phyloP scores from a whole-genome alignment of 371 early-diverging fungal genomes.

The Chytridium lagenaria region DNA sequence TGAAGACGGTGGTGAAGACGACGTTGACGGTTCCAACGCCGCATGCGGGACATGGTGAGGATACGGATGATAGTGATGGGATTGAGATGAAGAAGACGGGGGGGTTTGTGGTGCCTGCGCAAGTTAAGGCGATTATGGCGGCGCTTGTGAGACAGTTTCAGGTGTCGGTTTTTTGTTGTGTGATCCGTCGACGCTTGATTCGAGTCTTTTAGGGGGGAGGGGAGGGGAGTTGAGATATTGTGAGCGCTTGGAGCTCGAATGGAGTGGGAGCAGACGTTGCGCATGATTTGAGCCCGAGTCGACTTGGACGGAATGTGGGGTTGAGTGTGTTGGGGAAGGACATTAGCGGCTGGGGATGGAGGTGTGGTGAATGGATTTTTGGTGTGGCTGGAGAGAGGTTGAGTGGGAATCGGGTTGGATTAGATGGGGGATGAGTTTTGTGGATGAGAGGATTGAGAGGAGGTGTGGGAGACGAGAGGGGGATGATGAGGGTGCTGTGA shows the following conservation, averaged over 20 bases:
- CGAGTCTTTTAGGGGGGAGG: constrained; percentile 21
- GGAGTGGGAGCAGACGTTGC: constrained; percentile 52
- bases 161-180: constrained; percentile 52
- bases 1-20: neutral
- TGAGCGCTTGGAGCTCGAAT: constrained; percentile 33
- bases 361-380: constrained; percentile 45
- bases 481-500: constrained; percentile 1
- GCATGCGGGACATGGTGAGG: neutral
- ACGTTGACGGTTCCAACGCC: neutral
- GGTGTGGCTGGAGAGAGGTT: constrained; percentile 36
- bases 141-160: constrained; percentile 53
- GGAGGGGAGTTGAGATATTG: constrained; percentile 21
- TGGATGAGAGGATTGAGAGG: constrained; percentile 8
- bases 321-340: constrained; percentile 7
- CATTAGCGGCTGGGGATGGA: constrained; percentile 18
- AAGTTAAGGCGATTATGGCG: constrained; percentile 26
- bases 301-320: constrained; percentile 46
- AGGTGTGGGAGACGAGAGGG: constrained; percentile 1
- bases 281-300: constrained; percentile 46
- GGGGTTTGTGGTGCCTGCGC: neutral
- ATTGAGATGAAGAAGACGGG: constrained; percentile 2
- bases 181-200: constrained; percentile 51
- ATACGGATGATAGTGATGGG: constrained; percentile 22
- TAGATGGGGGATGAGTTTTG: constrained; percentile 1
- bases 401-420: neutral